Evolutionary conservation across 208 protist species (phyloP).

Genomic region (Leishmania major): DNA sequence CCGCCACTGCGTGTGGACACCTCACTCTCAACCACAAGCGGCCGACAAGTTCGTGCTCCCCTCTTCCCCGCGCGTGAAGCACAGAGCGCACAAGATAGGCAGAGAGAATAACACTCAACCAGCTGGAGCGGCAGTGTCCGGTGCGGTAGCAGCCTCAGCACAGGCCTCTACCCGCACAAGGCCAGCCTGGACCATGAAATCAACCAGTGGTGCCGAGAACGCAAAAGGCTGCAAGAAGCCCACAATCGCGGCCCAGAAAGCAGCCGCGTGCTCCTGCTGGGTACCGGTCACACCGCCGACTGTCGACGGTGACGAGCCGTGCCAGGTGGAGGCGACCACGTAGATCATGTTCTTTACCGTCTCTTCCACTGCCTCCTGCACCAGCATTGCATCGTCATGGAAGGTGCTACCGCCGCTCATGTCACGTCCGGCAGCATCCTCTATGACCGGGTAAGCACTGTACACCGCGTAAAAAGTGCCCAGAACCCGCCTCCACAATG

Average conservation of each 20-base stretch:
- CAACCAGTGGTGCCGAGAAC: slow-evolving; percentile 49
- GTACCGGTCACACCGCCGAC: neutral
- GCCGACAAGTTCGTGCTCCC: neutral
- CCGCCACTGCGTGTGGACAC: neutral
- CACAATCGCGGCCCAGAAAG: slow-evolving; percentile 48
- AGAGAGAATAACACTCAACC: neutral
- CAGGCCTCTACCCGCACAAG: slow-evolving; percentile 7
- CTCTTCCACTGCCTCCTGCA: slow-evolving; percentile 86
- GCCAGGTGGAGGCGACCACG: slow-evolving; percentile 48
- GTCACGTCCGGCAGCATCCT: neutral
- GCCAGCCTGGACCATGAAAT: slow-evolving; percentile 42
- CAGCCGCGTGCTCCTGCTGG: slow-evolving; percentile 14
- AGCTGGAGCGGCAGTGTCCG: no score
- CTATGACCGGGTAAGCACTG: slow-evolving; percentile 36
- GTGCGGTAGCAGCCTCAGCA: neutral
- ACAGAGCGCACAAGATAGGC: neutral
- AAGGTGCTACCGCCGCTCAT: neutral
- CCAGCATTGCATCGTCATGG: slow-evolving; percentile 43
- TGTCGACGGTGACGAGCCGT: neutral
- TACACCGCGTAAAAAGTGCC: slow-evolving; percentile 79
- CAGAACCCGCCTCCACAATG: slow-evolving; percentile 74
- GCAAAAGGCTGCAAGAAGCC: slow-evolving; percentile 56
- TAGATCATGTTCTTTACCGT: slow-evolving; percentile 89
- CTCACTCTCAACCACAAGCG: neutral
- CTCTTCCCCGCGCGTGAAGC: neutral